These are phyloP conservation scores for Flaveria robusta DNA, from an alignment of 129 eudicot species.

Conservation along the genomic window DNA sequence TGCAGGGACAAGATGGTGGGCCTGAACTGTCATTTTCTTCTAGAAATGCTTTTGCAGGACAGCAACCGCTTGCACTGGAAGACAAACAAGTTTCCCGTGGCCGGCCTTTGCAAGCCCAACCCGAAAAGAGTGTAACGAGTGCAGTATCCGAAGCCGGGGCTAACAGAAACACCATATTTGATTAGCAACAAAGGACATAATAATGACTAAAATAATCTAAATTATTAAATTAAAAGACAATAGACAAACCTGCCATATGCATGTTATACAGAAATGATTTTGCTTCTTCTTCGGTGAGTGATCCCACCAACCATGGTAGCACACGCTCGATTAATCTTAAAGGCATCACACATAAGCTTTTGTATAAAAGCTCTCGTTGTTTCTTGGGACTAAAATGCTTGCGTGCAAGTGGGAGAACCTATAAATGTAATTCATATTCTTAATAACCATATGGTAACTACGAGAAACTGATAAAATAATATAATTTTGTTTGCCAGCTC, in stretches of 20 bases:
- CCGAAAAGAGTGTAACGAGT: constrained; percentile 89
- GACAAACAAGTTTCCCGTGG: constrained; percentile 69
- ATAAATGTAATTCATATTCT: not conserved
- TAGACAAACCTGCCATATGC: constrained; percentile 82
- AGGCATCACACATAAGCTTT: constrained; percentile 97
- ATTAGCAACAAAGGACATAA: constrained; percentile 19
- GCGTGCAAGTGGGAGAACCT: constrained; percentile 98
- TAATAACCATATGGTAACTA: not conserved
- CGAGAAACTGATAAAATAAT: not conserved
- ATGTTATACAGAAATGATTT: constrained; percentile 73
- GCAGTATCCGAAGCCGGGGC: constrained; percentile 90
- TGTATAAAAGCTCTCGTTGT: constrained; percentile 86
- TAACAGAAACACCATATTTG: constrained; percentile 40
- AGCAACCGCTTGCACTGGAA: constrained; percentile 56
- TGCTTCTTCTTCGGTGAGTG: constrained; percentile 82
- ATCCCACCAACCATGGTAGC: constrained; percentile 92
- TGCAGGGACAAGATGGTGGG: constrained; percentile 44
- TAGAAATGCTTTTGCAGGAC: constrained; percentile 55
- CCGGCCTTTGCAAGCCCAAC: constrained; percentile 99
- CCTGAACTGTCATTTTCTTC: constrained; percentile 35
- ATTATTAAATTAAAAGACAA: not conserved
- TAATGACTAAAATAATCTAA: not conserved
- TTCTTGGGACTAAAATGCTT: constrained; percentile 69
- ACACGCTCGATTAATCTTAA: constrained; percentile 89
- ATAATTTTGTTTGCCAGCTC: constrained; percentile 13